Percentiles rank a stretch among this genome's conserved stretches.
phyloP scores from a whole-genome alignment of 805 yeast genomes.

The Metschnikowia santaceciliae region DNA sequence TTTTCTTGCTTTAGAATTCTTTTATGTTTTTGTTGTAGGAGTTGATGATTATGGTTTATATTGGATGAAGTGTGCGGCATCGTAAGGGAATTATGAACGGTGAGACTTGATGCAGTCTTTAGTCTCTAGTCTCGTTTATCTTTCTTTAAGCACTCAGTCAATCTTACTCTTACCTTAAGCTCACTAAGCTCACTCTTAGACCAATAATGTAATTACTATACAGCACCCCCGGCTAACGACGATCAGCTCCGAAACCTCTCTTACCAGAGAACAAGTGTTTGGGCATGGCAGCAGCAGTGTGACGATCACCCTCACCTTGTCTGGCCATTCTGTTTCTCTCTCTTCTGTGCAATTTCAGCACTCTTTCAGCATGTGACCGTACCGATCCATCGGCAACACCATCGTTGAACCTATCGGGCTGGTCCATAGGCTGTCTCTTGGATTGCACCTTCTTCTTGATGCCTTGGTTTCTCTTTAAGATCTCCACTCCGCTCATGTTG shows the following conservation, averaged over 20 bases:
- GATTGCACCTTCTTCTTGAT: constrained; percentile 38
- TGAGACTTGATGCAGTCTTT: too few relatives aligned
- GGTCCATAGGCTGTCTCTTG: constrained; percentile 49
- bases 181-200: background rate
- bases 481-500: constrained; percentile 71
- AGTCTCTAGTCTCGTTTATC: too few relatives aligned
- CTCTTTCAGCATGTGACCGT: constrained; percentile 80
- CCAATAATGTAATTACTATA: background rate
- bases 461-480: constrained; percentile 56
- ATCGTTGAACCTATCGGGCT: constrained; percentile 77
- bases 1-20: too few relatives aligned
- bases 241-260: constrained; percentile 92
- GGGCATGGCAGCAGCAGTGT: constrained; percentile 76
- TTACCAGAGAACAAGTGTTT: constrained; percentile 96
- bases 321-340: constrained; percentile 89
- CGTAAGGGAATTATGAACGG: too few relatives aligned
- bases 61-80: too few relatives aligned
- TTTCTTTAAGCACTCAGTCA: too few relatives aligned
- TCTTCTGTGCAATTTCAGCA: constrained; percentile 86
- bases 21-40: too few relatives aligned
- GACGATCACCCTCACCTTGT: constrained; percentile 96
- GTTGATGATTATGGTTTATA: too few relatives aligned
- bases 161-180: too few relatives aligned
- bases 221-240: constrained; percentile 50
- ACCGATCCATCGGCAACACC: constrained; percentile 81